Percentiles rank a stretch among this genome's conserved stretches.
Conservation (phyloP, 163 green algal species). For the Scenedesmus sp. region DNA sequence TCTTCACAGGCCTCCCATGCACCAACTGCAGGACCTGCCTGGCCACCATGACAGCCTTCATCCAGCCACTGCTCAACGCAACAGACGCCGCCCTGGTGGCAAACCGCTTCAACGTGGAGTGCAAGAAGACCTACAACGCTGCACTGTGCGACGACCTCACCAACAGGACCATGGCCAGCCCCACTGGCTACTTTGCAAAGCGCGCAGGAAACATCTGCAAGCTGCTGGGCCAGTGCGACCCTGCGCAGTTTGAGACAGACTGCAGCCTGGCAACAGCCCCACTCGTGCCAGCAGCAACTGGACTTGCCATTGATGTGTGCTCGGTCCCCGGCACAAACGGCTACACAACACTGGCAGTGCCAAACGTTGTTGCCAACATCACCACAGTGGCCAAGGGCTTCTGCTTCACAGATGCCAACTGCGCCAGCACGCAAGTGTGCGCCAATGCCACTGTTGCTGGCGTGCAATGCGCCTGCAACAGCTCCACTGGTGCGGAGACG, state of each 20-base stretch:
- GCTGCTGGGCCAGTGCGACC: constrained; percentile 5
- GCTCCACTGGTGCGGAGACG: not conserved
- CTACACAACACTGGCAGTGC: not conserved
- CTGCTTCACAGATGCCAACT: not conserved
- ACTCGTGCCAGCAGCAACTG: not conserved
- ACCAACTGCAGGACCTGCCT: constrained; percentile 13
- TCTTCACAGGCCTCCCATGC: constrained; percentile 34
- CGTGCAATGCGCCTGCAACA: constrained; percentile 7
- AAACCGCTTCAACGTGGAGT: not conserved
- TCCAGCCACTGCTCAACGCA: not conserved
- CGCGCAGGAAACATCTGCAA: not conserved
- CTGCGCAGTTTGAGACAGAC: not conserved
- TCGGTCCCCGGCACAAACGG: not conserved
- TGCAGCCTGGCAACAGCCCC: not conserved
- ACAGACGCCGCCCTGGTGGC: constrained; percentile 6
- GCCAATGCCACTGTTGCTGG: not conserved
- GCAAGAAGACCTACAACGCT: constrained; percentile 1
- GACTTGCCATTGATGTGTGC: constrained; percentile 3
- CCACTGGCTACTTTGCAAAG: not conserved
- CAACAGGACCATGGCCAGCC: not conserved
- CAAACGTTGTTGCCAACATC: not conserved
- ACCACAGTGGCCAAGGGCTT: not conserved
- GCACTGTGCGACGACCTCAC: not conserved
- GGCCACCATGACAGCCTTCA: not conserved
- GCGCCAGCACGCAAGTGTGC: not conserved